phyloP scores from a whole-genome alignment of 257 asterid species.

The Solanum virginianum region DNA sequence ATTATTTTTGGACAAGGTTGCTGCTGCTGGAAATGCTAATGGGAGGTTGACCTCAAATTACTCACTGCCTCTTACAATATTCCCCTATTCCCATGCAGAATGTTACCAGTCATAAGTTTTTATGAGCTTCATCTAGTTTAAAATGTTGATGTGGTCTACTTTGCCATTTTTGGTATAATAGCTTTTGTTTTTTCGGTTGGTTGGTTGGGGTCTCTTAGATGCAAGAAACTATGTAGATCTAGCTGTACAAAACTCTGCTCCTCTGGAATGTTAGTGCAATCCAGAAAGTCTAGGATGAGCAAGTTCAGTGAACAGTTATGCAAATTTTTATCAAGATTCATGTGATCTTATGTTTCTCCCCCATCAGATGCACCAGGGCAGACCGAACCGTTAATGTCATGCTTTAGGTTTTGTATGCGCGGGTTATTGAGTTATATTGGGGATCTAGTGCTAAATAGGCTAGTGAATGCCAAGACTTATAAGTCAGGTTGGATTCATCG shows the following conservation, averaged over 20 bases:
- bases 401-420: neutral
- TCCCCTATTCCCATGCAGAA: neutral
- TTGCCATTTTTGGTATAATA: neutral
- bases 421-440: neutral
- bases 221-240: neutral
- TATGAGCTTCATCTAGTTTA: neutral
- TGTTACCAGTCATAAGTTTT: neutral
- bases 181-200: neutral
- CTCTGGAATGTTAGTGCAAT: neutral
- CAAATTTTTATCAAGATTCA: neutral
- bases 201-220: neutral
- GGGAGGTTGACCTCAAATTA: conserved; percentile 38
- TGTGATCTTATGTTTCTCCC: neutral
- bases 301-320: neutral
- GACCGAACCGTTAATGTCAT: neutral
- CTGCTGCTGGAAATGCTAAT: conserved; percentile 26
- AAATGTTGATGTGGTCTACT: neutral
- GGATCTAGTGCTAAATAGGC: neutral
- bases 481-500: neutral
- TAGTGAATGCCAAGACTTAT: neutral
- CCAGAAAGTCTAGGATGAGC: neutral
- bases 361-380: neutral
- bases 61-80: neutral
- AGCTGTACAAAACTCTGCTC: neutral
- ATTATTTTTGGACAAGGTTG: conserved; percentile 53